These are phyloP conservation scores for Solanum chmielewskii DNA, from an alignment of 257 asterid species.

Conservation along the genomic window DNA sequence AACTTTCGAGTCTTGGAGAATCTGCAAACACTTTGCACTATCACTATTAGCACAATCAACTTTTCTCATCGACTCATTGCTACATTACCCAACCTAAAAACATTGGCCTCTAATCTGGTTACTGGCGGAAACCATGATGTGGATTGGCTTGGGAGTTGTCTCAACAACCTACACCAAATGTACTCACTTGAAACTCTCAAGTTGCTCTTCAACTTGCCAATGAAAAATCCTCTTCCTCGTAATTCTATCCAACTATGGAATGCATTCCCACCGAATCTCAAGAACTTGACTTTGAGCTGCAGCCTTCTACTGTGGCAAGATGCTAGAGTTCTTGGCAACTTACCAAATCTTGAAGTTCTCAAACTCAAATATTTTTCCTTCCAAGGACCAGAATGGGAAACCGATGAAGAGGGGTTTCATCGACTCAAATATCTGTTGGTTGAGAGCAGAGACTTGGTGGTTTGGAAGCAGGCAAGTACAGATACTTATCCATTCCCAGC, in stretches of 20 bases:
- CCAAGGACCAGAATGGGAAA: not conserved
- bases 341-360: not conserved
- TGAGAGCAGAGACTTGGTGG: not conserved
- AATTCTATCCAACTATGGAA: not conserved
- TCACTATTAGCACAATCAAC: not conserved
- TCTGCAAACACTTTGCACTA: not conserved
- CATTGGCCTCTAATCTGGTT: not conserved
- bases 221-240: not conserved
- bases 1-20: too few relatives aligned
- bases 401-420: not conserved
- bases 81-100: not conserved
- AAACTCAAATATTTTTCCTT: not conserved
- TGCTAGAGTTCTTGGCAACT: not conserved
- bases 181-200: not conserved
- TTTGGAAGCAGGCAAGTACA: not conserved
- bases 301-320: too few relatives aligned
- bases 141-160: not conserved
- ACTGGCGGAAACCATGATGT: not conserved
- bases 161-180: not conserved
- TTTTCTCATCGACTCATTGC: not conserved
- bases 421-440: not conserved
- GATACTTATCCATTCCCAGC: not conserved
- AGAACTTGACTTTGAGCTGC: not conserved
- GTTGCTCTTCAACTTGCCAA: not conserved
- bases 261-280: not conserved